Base-by-base conservation (phyloP, 257 asterid genomes). In the Solanum tacnaense region DNA sequence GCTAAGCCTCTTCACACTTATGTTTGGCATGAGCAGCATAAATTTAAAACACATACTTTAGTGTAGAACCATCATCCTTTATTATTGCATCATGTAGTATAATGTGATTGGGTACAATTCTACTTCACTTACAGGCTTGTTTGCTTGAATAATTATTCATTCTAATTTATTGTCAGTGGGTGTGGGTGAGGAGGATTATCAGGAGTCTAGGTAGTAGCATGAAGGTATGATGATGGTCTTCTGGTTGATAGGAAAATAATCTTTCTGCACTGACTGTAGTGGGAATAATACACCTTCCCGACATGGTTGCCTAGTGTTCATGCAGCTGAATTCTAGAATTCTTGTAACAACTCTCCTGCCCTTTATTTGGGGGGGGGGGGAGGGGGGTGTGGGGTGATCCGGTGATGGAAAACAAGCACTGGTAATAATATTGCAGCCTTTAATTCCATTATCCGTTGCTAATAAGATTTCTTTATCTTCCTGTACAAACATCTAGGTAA, bases 401-500 rank as follows among this genome's bases (percentile, higher is more conserved):
- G 38, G 67, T 79, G 70, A 81, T 29, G 35, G 36, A 29, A 84
- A 85, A 36, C 68, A 9, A 87, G 67, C 23, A 41, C 62, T 84
- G n/a, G 32, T 20, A 72, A 32, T 18, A 9, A 46, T 84, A 5
- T 88, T 87, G 86, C 79, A 27, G 68, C 41, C 68, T 9, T 35
- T 9, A 29, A 44, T 58, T 38, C 18, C 85, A 9, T 56, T 5
- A n/a, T 81, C 79, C 27, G 7, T 86, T 20, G 41, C 62, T 44
- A 5, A 41, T 68, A 79, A 49, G 39, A 34, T 83, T 88, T 91
- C 75, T 68, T 27, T 62, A 35, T 52, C 21, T 72, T 81, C 74
- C 89, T 85, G 84, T 84, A 29, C 83, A 36, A 39, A 62, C 87
- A 86, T 58, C 88, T 94, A 97, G 99, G 88, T 97, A 79, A 92